A percentile compares a stretch with the other conserved stretches of the same genome.
Conservation (phyloP, 306 rosid genomes). For the Prunus dulcis region DNA sequence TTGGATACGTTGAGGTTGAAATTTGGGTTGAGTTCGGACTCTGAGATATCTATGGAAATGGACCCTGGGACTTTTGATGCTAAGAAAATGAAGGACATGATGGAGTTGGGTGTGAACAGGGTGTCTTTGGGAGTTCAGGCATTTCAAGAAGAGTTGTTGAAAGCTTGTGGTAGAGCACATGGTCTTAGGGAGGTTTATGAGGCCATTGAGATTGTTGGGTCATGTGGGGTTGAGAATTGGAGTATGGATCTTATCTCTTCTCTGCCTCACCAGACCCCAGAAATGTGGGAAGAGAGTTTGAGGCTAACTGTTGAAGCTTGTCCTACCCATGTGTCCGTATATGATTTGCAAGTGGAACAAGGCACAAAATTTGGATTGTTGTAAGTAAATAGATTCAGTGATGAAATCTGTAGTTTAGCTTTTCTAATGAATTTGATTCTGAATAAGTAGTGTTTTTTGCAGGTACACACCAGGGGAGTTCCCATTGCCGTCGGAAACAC, state of each 20-base stretch:
- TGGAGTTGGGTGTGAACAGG: constrained; percentile 74
- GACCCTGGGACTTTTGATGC: constrained; percentile 91
- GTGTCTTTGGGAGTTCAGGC: constrained; percentile 96
- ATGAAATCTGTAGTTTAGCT: background rate
- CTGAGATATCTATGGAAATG: constrained; percentile 91
- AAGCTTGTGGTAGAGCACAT: constrained; percentile 87
- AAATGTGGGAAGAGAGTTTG: constrained; percentile 87
- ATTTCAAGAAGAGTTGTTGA: constrained; percentile 79
- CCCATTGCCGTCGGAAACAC: constrained; percentile 83
- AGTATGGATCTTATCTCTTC: constrained; percentile 91
- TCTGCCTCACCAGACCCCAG: constrained; percentile 69
- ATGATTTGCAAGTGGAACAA: constrained; percentile 87
- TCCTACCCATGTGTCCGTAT: constrained; percentile 83
- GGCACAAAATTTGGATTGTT: constrained; percentile 76
- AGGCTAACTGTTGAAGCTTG: constrained; percentile 60
- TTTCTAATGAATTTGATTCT: constrained; percentile 19
- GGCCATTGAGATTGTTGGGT: constrained; percentile 60
- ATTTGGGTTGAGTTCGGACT: constrained; percentile 56
- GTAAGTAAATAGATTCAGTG: constrained; percentile 40
- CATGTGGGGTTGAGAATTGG: constrained; percentile 82
- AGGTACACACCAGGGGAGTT: constrained; percentile 87
- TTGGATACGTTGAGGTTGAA: constrained; percentile 50
- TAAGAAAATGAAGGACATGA: constrained; percentile 50
- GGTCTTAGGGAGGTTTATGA: constrained; percentile 74
- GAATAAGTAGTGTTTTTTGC: constrained; percentile 18